These are phyloP conservation scores for Salix arbutifolia DNA, from an alignment of 345 rosid species.

Conservation along the genomic window DNA sequence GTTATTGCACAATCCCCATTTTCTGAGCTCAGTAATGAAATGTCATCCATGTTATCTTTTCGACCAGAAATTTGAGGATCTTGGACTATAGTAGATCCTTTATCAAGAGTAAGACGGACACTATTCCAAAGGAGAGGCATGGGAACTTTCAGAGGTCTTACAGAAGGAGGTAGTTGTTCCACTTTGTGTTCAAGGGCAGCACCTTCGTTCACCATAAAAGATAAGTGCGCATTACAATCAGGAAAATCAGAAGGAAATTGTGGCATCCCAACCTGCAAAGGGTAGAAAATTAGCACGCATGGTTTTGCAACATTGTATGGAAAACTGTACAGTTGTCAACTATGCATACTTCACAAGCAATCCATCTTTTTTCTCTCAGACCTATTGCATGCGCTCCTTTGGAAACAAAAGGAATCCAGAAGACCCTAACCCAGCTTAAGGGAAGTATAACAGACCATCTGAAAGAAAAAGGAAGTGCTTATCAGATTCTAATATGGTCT, in stretches of 20 bases:
- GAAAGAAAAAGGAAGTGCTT: constrained; percentile 13
- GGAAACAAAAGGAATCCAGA: constrained; percentile 60
- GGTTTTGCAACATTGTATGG: not conserved
- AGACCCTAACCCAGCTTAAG: constrained; percentile 71
- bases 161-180: constrained; percentile 45
- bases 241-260: constrained; percentile 85
- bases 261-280: constrained; percentile 61
- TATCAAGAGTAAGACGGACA: constrained; percentile 35
- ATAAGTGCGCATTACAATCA: constrained; percentile 61
- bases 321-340: constrained; percentile 1
- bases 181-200: constrained; percentile 41
- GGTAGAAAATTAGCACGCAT: constrained; percentile 7
- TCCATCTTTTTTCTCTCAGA: constrained; percentile 79
- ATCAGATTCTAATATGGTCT: not conserved
- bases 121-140: constrained; percentile 68
- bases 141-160: constrained; percentile 60
- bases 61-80: constrained; percentile 17
- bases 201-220: constrained; percentile 50
- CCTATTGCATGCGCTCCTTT: constrained; percentile 80
- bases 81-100: constrained; percentile 10
- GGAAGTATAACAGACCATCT: constrained; percentile 89
- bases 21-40: not conserved
- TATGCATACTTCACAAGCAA: constrained; percentile 61
- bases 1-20: constrained; percentile 12
- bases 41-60: constrained; percentile 19